Conservation (phyloP, 2,329 filamentous ascomycete species). For the Beauveria bassiana region DNA sequence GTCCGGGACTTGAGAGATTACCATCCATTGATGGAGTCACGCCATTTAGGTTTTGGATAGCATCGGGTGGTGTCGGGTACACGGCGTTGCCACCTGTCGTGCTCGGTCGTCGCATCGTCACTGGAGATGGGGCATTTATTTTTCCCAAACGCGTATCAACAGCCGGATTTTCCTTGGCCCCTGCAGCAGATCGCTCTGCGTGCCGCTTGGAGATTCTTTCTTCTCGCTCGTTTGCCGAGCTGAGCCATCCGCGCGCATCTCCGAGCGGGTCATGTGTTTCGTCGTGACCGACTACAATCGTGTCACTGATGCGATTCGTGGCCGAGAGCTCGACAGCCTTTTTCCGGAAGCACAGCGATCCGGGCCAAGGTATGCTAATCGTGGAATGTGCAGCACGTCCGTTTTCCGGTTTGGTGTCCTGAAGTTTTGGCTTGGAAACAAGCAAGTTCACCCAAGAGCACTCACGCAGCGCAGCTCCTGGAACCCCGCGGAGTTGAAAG, state of each 20-base stretch:
- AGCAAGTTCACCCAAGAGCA: constrained; percentile 45
- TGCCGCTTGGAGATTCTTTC: constrained; percentile 40
- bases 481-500: constrained; percentile 42
- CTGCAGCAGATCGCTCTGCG: constrained; percentile 38
- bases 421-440: constrained; percentile 36
- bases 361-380: constrained; percentile 45
- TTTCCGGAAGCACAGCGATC: constrained; percentile 45
- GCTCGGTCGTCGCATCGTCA: constrained; percentile 42
- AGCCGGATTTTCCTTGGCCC: constrained; percentile 34
- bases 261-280: constrained; percentile 42
- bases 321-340: constrained; percentile 33
- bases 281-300: constrained; percentile 28
- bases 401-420: constrained; percentile 34
- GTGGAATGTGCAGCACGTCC: constrained; percentile 30
- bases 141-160: constrained; percentile 34
- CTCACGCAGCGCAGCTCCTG: constrained; percentile 33
- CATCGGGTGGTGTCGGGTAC: constrained; percentile 67
- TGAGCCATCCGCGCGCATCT: constrained; percentile 42
- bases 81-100: constrained; percentile 45
- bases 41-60: constrained; percentile 44
- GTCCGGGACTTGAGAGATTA: constrained; percentile 47
- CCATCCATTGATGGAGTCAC: constrained; percentile 51
- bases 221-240: constrained; percentile 36
- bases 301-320: constrained; percentile 32
- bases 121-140: constrained; percentile 44